Conservation (phyloP, 1,284 basidiomycete genomes). For the Ustilago vetiveriae region DNA sequence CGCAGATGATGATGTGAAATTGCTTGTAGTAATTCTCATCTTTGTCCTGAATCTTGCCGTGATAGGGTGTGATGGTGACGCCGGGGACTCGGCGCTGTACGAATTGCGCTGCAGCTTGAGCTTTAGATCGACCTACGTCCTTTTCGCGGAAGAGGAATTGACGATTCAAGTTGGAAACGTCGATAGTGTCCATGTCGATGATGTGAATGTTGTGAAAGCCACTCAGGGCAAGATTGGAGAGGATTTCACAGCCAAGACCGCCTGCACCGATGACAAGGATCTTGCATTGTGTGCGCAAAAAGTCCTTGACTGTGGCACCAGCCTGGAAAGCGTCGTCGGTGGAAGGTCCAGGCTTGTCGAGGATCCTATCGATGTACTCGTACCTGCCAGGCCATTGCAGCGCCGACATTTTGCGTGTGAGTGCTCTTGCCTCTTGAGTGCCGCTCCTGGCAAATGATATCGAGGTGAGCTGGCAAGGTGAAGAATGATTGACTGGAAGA, state of each 20-base stretch:
- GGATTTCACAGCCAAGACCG: slow-evolving; percentile 66
- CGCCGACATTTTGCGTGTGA: no score
- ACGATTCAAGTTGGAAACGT: slow-evolving; percentile 97
- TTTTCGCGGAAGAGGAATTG: slow-evolving; percentile 93
- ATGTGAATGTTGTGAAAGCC: slow-evolving; percentile 99
- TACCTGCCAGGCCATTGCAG: slow-evolving; percentile 21
- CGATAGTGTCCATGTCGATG: slow-evolving; percentile 99
- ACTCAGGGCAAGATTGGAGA: slow-evolving; percentile 69
- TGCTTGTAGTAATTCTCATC: slow-evolving; percentile 94
- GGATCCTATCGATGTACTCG: slow-evolving; percentile 72
- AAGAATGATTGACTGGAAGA: slow-evolving; percentile 1
- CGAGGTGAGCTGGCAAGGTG: neutral
- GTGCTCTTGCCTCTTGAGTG: no score
- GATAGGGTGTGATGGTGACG: slow-evolving; percentile 93
- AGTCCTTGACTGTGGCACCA: slow-evolving; percentile 77
- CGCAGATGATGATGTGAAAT: slow-evolving; percentile 96
- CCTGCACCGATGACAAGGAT: slow-evolving; percentile 84
- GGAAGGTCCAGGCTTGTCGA: slow-evolving; percentile 76
- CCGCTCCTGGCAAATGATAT: neutral
- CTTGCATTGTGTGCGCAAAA: slow-evolving; percentile 84
- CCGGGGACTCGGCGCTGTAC: slow-evolving; percentile 91
- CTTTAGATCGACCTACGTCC: slow-evolving; percentile 95
- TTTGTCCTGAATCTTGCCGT: slow-evolving; percentile 98
- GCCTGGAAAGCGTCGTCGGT: slow-evolving; percentile 55
- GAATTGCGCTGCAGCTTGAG: slow-evolving; percentile 84